phyloP scores from a whole-genome alignment of 345 rosid genomes.

The Limnanthes douglasii region DNA sequence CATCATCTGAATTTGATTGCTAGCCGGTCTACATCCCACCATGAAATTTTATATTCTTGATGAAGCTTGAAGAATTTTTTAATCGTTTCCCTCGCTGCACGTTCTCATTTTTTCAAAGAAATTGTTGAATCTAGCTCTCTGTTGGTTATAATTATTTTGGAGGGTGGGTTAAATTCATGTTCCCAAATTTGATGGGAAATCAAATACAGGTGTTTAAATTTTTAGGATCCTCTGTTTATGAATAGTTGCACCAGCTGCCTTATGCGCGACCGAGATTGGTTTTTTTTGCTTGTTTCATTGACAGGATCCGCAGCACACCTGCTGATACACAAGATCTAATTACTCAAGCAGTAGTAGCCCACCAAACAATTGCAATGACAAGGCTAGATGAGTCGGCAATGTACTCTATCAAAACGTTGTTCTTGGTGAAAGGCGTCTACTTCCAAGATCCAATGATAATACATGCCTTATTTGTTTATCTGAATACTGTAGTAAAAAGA shows the following conservation, averaged over 20 bases:
- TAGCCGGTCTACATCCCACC: no score
- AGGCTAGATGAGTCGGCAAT: constrained; percentile 65
- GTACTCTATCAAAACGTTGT: constrained; percentile 43
- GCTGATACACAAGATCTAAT: constrained; percentile 4
- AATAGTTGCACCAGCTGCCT: constrained; percentile 23
- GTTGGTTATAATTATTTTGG: no score
- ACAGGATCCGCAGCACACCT: constrained; percentile 5
- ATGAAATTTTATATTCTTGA: no score
- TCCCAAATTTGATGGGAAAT: constrained; percentile 17
- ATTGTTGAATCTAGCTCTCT: no score
- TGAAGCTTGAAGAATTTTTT: no score
- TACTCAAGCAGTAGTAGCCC: constrained; percentile 6
- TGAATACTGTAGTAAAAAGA: constrained; percentile 37
- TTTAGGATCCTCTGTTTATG: constrained; percentile 26
- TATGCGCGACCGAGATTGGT: constrained; percentile 18
- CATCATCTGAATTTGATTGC: no score
- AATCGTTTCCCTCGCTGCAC: no score
- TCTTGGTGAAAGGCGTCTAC: constrained; percentile 46
- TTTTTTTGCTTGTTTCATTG: constrained; percentile 14
- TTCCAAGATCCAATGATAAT: constrained; percentile 33
- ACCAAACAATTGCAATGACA: constrained; percentile 2
- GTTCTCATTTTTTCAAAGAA: no score
- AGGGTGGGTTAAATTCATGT: no score
- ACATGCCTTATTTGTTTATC: constrained; percentile 52
- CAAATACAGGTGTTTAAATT: constrained; percentile 9